Percentiles rank a stretch among this genome's conserved stretches.
phyloP scores from a whole-genome alignment of 106 monocot species.

The Phalaenopsis aphrodite region DNA sequence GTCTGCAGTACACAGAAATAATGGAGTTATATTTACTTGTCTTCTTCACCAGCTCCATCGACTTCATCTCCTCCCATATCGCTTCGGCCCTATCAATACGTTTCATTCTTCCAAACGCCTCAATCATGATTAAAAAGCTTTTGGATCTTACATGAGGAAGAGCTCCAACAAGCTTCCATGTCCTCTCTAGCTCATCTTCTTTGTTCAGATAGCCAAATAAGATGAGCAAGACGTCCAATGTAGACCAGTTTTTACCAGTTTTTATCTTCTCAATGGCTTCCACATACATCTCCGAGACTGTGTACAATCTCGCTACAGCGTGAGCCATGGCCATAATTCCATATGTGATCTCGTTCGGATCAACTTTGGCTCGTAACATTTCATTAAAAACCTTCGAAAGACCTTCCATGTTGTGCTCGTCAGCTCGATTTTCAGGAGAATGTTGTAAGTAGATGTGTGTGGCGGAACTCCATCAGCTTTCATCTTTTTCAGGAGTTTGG shows the following conservation, averaged over 20 bases:
- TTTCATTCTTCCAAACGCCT: conserved; percentile 70
- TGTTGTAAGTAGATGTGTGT: conserved; percentile 89
- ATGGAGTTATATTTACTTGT: conserved; percentile 79
- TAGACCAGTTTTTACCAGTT: conserved; percentile 95
- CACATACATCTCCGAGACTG: conserved; percentile 55
- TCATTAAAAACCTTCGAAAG: conserved; percentile 65
- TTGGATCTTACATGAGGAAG: conserved; percentile 71
- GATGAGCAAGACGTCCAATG: conserved; percentile 76
- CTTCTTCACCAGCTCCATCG: conserved; percentile 13
- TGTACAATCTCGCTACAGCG: conserved; percentile 71
- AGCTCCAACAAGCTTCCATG: conserved; percentile 51
- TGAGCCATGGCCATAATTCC: conserved; percentile 83
- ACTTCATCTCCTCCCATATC: conserved; percentile 73
- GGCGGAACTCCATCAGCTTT: conserved; percentile 62
- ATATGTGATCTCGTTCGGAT: conserved; percentile 88
- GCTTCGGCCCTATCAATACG: conserved; percentile 51
- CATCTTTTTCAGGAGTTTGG: conserved; percentile 79
- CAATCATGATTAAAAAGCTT: conserved; percentile 66
- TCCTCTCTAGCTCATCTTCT: conserved; percentile 58
- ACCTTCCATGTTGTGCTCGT: conserved; percentile 68
- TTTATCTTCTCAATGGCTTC: conserved; percentile 60
- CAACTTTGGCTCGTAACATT: conserved; percentile 57
- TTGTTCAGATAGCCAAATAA: conserved; percentile 79
- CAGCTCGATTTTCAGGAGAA: conserved; percentile 81
- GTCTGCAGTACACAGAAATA: conserved; percentile 67